Base-by-base conservation (phyloP, 2,329 filamentous ascomycete species). In the Madurella fahalii region DNA sequence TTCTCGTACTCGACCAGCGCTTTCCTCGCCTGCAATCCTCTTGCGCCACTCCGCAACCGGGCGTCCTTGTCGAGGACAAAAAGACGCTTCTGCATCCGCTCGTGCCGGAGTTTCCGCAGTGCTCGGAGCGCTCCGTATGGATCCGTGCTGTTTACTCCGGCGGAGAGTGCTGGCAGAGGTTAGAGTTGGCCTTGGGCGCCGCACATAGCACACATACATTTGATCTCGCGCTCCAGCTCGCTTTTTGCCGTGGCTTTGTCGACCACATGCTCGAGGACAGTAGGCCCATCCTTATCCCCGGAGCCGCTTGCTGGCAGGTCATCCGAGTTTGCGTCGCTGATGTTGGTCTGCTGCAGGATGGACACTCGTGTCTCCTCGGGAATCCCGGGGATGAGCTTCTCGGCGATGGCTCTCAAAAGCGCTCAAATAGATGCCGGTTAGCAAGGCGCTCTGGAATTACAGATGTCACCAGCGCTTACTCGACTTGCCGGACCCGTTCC, bases 401-500 rank as follows among this genome's bases (percentile, higher is more conserved):
- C 84, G 4, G 84, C 86, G 61, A 95, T 84, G 1, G 90, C 89
- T 64, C 82, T 82, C 15, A 94, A 74, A 7, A 93, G 71, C 0
- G 88, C 85, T 87, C 44, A 20, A 3, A 13, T 40, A 50, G 17
- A 42, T 13, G 20, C 25, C 4, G 25, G 30, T 56, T n/a, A 61
- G 25, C 31, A 16, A 5, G 5, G 1, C 15, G 1, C 18, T 50
- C 25, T 5, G 16, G 41, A 34, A 37, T 18, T 8, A 45, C 4
- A 3, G 9, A 9, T 32, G 11, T 46, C 11, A n/a, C 44, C 43
- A 12, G 18, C 13, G 40, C 78, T 68, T 70, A 86, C 84, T 93
- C 4, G 88, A 92, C 67, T 95, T 95, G 5, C 90, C 90, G 2
- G 85, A 87, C 0, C 90, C 90, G 70, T 95, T 95, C 7, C 88